These are phyloP conservation scores for Oenanthe javanica DNA, from an alignment of 140 eudicot genomes.

Conservation along the genomic window DNA sequence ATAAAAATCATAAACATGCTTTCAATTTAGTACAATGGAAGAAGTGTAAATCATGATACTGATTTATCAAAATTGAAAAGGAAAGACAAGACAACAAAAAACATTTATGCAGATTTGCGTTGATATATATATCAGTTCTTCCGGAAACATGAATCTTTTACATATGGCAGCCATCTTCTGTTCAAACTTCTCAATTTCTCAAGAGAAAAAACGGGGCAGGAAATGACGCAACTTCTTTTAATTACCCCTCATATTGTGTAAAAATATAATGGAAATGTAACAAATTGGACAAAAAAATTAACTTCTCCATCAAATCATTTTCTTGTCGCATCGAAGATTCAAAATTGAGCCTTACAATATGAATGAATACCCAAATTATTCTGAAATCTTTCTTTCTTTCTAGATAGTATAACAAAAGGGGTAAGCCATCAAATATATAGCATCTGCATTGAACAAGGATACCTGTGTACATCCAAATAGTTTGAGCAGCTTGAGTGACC, in stretches of 20 bases:
- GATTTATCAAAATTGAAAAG: background rate
- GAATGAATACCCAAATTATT: background rate
- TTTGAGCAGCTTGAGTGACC: slow-evolving; percentile 46
- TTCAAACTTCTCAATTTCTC: background rate
- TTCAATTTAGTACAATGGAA: background rate
- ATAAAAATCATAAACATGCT: background rate
- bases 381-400: background rate
- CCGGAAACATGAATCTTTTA: background rate
- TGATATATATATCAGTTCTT: background rate
- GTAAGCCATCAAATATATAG: background rate
- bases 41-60: background rate
- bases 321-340: background rate
- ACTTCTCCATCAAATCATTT: background rate
- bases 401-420: background rate
- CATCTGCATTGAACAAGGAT: background rate
- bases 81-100: background rate
- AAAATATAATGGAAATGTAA: background rate
- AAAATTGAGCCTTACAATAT: background rate
- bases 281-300: background rate
- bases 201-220: background rate
- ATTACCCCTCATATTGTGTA: background rate
- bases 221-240: background rate
- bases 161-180: background rate
- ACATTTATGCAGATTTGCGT: background rate
- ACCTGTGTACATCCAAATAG: slow-evolving; percentile 67